Evolutionary conservation across 2,329 filamentous ascomycete genomes (phyloP), one percentile per base, ranked within the genome.

Genomic region (Tolypocladium guangdongense): DNA sequence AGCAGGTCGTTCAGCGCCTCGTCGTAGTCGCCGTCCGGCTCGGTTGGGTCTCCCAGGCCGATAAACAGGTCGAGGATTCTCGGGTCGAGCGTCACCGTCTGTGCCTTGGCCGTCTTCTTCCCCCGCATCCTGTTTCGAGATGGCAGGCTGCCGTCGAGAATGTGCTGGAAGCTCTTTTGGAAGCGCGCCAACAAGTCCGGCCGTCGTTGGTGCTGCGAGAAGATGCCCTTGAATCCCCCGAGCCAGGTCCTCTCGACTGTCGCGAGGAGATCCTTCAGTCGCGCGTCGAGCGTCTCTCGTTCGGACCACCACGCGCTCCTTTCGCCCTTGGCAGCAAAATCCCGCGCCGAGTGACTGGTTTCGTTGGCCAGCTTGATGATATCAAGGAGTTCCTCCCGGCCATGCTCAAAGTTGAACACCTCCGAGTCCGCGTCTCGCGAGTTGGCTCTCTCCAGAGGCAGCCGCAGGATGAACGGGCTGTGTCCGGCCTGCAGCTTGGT

Each of bases 161-260:
- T 86, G 54, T 80, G 81, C 52, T 91, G 80, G 58, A 99, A 90
- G 5, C 81, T 82, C 64, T 81, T 83, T 36, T 90, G 83, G 65
- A 99, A 97, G 33, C 81, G 81, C 6, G 81, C 79, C 35, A 97
- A 72, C 12, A 88, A 73, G 30, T 84, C 78, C 1, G 80, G 72
- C 22, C 86, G 77, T 38, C 78, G 77, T 49, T 75, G 69, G 52
- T 87, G 81, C 52, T 88, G 86, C 1, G 90, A 91, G 64, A 99
- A 92, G n/a, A 99, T 86, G 18, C 92, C 91, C 54, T 84, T 86
- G 77, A 99, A 99, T 0, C 93, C 93, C 49, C 92, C 91, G 6
- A 99, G 81, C 93, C 93, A 99, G 24, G 93, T 84, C 56, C 88
- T 86, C 68, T 99, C 92, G 39, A 99, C 87, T 55, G 90, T 95